Percentiles rank a stretch among this genome's conserved stretches.
phyloP scores from a whole-genome alignment of 2,329 filamentous ascomycete species.

The Xylaria sp. region DNA sequence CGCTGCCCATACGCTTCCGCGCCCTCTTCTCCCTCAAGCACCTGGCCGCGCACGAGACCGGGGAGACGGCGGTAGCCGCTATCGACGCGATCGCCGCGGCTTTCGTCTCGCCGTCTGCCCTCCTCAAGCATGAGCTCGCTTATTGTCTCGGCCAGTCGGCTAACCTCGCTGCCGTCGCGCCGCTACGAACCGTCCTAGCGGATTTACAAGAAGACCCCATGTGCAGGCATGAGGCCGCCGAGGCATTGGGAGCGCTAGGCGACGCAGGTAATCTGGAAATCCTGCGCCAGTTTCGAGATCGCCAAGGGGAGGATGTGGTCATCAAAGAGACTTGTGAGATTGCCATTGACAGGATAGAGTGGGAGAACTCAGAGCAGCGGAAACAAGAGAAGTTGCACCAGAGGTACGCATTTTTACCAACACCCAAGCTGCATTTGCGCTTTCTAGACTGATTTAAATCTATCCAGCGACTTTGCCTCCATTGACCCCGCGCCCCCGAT shows the following conservation, averaged over 20 bases:
- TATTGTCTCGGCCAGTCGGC: conserved; percentile 95
- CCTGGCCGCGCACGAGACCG: conserved; percentile 75
- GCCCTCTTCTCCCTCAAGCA: conserved; percentile 98
- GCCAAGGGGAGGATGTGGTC: conserved; percentile 78
- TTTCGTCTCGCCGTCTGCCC: conserved; percentile 84
- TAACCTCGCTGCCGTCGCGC: conserved; percentile 77
- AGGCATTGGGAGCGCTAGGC: conserved; percentile 90
- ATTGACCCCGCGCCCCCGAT: conserved; percentile 94
- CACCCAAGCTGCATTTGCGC: background rate
- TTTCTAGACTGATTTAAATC: conserved; percentile 43
- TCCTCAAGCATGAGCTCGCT: conserved; percentile 95
- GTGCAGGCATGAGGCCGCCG: conserved; percentile 95
- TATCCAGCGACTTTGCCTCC: conserved; percentile 85
- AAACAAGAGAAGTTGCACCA: conserved; percentile 80
- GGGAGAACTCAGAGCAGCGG: conserved; percentile 81
- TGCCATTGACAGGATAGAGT: conserved; percentile 91
- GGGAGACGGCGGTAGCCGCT: conserved; percentile 68
- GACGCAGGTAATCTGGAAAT: conserved; percentile 78
- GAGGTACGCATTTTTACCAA: conserved; percentile 66
- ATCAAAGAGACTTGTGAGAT: conserved; percentile 98
- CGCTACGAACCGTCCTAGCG: conserved; percentile 77
- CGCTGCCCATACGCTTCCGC: conserved; percentile 90
- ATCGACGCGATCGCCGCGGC: conserved; percentile 87
- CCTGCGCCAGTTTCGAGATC: conserved; percentile 77
- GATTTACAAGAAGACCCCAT: conserved; percentile 88